phyloP scores from a whole-genome alignment of 192 early-diverging fungal genomes.

The Backusella psychrophila region DNA sequence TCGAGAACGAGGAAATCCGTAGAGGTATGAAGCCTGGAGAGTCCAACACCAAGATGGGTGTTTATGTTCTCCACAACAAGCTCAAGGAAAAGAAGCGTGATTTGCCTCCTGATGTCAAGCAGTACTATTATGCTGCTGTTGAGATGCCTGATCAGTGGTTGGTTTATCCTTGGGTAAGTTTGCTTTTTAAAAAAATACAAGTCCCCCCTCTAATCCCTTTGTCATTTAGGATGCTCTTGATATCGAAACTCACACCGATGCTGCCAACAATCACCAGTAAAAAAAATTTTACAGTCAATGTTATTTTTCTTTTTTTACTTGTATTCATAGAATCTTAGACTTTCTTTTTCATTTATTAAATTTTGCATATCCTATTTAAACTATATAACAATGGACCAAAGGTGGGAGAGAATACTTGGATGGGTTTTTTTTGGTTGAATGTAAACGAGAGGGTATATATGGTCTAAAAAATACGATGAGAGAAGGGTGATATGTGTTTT shows the following conservation, averaged over 20 bases:
- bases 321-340: slow-evolving; percentile 7
- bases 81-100: slow-evolving; percentile 66
- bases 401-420: not conserved
- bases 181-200: not conserved
- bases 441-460: not conserved
- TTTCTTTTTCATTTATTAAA: not conserved
- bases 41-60: slow-evolving; percentile 55
- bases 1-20: slow-evolving; percentile 38
- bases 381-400: not conserved
- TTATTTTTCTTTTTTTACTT: not conserved
- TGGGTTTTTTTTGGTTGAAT: not conserved
- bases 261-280: slow-evolving; percentile 31
- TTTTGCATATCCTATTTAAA: slow-evolving; percentile 7
- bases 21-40: slow-evolving; percentile 21
- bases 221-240: slow-evolving; percentile 53
- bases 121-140: slow-evolving; percentile 68
- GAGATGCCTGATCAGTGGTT: slow-evolving; percentile 76
- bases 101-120: slow-evolving; percentile 57
- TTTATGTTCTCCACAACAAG: slow-evolving; percentile 83
- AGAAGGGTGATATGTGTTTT: too few relatives aligned
- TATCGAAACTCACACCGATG: slow-evolving; percentile 67
- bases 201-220: not conserved
- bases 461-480: not conserved
- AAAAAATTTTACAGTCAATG: not conserved
- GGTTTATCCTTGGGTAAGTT: slow-evolving; percentile 61